phyloP scores from a whole-genome alignment of 768 basidiomycete species.

The Mycena galopus region DNA sequence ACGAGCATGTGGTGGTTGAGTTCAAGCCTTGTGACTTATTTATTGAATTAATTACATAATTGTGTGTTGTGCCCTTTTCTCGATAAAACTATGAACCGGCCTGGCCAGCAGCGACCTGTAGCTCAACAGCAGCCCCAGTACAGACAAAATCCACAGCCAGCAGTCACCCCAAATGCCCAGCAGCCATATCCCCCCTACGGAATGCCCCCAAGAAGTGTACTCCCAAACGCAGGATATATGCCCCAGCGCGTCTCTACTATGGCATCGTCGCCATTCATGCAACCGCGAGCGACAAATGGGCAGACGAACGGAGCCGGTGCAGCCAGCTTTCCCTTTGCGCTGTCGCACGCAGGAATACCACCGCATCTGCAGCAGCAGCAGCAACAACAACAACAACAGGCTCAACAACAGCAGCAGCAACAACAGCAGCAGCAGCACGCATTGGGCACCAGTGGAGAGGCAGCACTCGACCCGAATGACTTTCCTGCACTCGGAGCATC shows the following conservation, averaged over 20 bases:
- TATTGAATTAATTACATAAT: too few relatives aligned
- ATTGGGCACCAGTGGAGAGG: slow-evolving; percentile 74
- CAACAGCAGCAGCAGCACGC: slow-evolving; percentile 68
- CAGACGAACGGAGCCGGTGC: slow-evolving; percentile 53
- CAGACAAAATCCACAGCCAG: slow-evolving; percentile 33
- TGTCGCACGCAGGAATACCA: slow-evolving; percentile 59
- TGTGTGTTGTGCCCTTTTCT: neutral
- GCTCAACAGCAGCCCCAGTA: slow-evolving; percentile 36
- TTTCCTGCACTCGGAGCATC: slow-evolving; percentile 88
- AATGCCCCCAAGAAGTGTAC: slow-evolving; percentile 70
- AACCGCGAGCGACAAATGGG: slow-evolving; percentile 56
- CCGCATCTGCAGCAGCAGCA: slow-evolving; percentile 62
- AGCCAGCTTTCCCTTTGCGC: slow-evolving; percentile 72
- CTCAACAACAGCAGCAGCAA: slow-evolving; percentile 58
- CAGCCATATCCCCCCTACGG: slow-evolving; percentile 66
- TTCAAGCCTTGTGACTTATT: too few relatives aligned
- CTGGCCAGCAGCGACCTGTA: slow-evolving; percentile 26
- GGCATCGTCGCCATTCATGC: slow-evolving; percentile 76
- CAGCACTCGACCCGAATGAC: slow-evolving; percentile 87
- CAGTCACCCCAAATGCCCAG: too few relatives aligned
- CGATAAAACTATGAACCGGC: slow-evolving; percentile 31
- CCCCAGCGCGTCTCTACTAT: slow-evolving; percentile 71
- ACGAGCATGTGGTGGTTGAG: too few relatives aligned
- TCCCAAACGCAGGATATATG: slow-evolving; percentile 64
- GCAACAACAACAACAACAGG: slow-evolving; percentile 65